These are phyloP conservation scores for Neurospora sp. DNA, from an alignment of 495 filamentous ascomycete species.

Conservation along the genomic window DNA sequence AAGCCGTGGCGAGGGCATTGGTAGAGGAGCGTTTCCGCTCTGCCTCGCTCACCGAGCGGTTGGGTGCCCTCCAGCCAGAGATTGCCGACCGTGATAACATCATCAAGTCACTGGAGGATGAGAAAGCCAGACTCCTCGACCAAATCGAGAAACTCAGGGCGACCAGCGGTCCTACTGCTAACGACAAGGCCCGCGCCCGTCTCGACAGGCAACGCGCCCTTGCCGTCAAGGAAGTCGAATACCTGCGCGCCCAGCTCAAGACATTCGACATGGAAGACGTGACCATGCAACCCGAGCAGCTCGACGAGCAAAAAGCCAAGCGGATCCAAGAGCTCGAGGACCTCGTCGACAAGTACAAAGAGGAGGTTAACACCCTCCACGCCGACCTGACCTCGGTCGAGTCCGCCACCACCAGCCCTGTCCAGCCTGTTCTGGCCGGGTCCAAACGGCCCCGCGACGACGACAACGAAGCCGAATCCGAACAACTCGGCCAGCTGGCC, in stretches of 20 bases:
- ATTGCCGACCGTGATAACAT: conserved; percentile 68
- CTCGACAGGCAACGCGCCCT: conserved; percentile 74
- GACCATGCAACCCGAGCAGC: conserved; percentile 68
- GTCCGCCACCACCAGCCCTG: conserved; percentile 17
- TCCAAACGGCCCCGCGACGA: conserved; percentile 47
- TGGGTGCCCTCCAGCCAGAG: conserved; percentile 72
- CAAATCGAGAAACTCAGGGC: conserved; percentile 65
- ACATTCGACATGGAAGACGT: conserved; percentile 82
- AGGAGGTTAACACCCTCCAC: conserved; percentile 66
- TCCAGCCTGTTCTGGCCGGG: conserved; percentile 22
- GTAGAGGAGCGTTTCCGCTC: conserved; percentile 74
- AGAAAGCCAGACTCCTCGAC: conserved; percentile 46
- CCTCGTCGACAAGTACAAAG: conserved; percentile 77
- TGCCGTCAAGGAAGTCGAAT: conserved; percentile 85
- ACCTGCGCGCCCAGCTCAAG: conserved; percentile 84
- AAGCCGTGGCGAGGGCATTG: conserved; percentile 75
- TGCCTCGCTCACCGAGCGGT: conserved; percentile 61
- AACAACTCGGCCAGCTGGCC: conserved; percentile 70
- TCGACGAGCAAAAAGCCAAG: conserved; percentile 63
- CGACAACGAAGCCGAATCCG: conserved; percentile 55
- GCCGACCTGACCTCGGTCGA: conserved; percentile 61
- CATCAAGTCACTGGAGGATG: conserved; percentile 61
- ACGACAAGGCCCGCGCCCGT: conserved; percentile 54
- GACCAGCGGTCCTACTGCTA: conserved; percentile 30
- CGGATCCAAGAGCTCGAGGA: conserved; percentile 76